Percentiles rank a stretch among this genome's conserved stretches.
These are phyloP conservation scores for Erucastrum elatum DNA, from an alignment of 345 rosid species.

Conservation along the genomic window DNA sequence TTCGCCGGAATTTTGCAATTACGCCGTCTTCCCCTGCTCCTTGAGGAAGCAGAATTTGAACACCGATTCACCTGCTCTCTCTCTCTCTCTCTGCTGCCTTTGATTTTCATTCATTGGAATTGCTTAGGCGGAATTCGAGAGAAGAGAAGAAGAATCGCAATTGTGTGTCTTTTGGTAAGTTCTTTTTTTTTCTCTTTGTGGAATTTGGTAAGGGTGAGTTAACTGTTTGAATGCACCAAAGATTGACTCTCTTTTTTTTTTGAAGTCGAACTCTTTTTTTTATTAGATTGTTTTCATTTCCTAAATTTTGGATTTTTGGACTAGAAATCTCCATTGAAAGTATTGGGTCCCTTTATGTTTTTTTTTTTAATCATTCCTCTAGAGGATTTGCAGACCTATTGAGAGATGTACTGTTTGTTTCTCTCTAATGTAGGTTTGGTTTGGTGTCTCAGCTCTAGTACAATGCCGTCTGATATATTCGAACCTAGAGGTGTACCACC, in stretches of 20 bases:
- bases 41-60: neutral
- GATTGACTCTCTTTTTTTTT: neutral
- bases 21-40: neutral
- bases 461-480: neutral
- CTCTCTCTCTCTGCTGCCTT: neutral
- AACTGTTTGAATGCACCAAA: neutral
- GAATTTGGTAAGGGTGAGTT: neutral
- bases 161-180: conserved; percentile 13
- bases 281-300: neutral
- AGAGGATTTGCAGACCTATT: neutral
- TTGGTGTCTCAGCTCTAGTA: neutral
- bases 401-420: neutral
- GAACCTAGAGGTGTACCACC: neutral
- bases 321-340: neutral
- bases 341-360: neutral
- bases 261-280: neutral
- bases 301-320: neutral
- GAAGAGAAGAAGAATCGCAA: neutral
- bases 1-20: neutral
- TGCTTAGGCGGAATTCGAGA: too few relatives aligned
- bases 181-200: neutral
- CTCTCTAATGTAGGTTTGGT: neutral
- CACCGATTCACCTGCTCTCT: neutral
- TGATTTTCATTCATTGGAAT: too few relatives aligned
- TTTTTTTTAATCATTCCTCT: neutral